Base-by-base conservation (phyloP, 352 stramenopile genomes). In the Pythium aquatile region DNA sequence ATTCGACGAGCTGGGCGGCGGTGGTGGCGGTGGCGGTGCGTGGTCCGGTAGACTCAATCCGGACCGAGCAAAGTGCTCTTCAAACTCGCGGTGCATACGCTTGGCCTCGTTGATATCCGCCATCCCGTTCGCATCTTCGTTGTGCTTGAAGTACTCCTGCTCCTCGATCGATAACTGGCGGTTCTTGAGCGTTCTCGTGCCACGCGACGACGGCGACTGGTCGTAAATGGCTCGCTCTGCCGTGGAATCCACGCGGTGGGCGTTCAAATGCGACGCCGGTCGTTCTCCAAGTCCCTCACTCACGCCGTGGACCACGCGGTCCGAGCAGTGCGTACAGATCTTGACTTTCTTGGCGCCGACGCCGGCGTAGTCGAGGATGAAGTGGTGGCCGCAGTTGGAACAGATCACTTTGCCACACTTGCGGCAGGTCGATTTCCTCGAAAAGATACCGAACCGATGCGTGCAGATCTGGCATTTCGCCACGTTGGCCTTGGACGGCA, bases 331-430 rank as follows among this genome's bases (percentile, higher is more conserved):
- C 7, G 74, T 35, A 39, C 84, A 93, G 39, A 93, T 85, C n/a
- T 76, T 76, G 48, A 90, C 78, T 68, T 90, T 90, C 64, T 84
- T 89, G 13, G 66, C 66, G 13, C 81, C 79, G 3, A 73, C 46
- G 1, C 67, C 72, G 0, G 66, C 76, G 37, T 83, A 81, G 59
- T 89, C 80, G 4, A 91, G 64, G 32, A 83, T 65, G 24, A 78
- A 89, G 30, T 78, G 66, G 51, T 75, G 66, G 10, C 73, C 70
- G 61, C 85, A 94, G n/a, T 69, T 61, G 1, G 75, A 82, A 58
- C 85, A 94, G 9, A 94, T 67, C 6, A 91, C 77, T 48, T 87
- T 81, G 10, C 81, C 83, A 57, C 85, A 94, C 58, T 92, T 92
- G 9, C 85, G 81, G 60, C 85, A 94, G 2, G 81, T 73, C 52